Percentiles rank a stretch among this genome's conserved stretches.
phyloP scores from a whole-genome alignment of 2,329 filamentous ascomycete genomes.

The Neophaeococcomyces aloes region DNA sequence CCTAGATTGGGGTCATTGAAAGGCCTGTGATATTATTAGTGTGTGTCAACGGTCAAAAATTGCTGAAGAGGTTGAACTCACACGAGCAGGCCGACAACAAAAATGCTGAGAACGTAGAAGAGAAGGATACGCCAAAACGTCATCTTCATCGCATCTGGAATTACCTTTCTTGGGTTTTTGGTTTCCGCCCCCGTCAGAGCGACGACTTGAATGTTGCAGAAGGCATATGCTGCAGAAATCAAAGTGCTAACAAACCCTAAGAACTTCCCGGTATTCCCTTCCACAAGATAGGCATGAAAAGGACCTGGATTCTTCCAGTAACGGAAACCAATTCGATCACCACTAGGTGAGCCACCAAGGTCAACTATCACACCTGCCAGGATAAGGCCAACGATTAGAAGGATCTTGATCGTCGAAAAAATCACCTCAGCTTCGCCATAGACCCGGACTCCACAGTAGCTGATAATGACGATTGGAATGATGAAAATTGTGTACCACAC shows the following conservation, averaged over 20 bases:
- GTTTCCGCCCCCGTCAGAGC: constrained; percentile 52
- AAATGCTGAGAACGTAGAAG: constrained; percentile 64
- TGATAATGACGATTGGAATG: constrained; percentile 43
- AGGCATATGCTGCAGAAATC: constrained; percentile 55
- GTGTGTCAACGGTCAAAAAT: no score
- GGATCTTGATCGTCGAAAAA: constrained; percentile 57
- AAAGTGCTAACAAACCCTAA: constrained; percentile 63
- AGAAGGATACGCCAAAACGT: constrained; percentile 66
- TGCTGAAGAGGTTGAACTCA: no score
- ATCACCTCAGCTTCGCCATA: constrained; percentile 67
- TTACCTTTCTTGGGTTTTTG: constrained; percentile 56
- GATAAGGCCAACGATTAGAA: constrained; percentile 58
- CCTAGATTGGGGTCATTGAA: constrained; percentile 52
- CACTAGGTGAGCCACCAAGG: constrained; percentile 65
- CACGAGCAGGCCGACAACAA: constrained; percentile 58
- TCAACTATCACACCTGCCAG: constrained; percentile 69
- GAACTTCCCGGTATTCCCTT: constrained; percentile 55
- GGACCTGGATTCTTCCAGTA: constrained; percentile 53
- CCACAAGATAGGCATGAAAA: constrained; percentile 55
- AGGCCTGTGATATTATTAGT: no score
- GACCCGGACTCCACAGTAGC: constrained; percentile 58
- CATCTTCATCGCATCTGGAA: constrained; percentile 62
- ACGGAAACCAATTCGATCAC: constrained; percentile 60
- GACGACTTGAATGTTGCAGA: constrained; percentile 54
- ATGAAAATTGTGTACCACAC: constrained; percentile 35